Evolutionary conservation across 768 basidiomycete genomes (phyloP), one percentile per base, ranked within the genome.

Genomic region (Hysterangium stoloniferum): DNA sequence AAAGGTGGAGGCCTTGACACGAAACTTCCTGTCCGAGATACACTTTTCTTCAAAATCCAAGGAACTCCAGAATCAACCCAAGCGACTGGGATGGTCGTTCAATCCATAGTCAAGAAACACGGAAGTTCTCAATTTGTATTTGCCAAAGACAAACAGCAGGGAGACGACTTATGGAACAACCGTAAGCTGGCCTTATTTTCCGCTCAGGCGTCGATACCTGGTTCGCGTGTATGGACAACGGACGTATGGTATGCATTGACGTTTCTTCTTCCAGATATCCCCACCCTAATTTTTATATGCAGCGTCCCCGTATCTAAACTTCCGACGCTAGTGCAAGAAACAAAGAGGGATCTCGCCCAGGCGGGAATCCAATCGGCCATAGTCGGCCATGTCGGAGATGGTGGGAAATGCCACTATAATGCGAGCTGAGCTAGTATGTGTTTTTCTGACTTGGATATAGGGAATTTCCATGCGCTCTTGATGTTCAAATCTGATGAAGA

Each of bases 11-110:
- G 84, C 48, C 66, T 80, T 38, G 75, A 77, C 52, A 64, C 62
- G 47, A 78, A 38, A 37, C 87, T 84, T 61, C 83, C 83, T 3
- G 79, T 80, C 17, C 68, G 74, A 54, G 89, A 93, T 60, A 84
- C 84, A 0, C 74, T 96, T 8, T 91, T 96, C 68, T 89, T 97
- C 75, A 94, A 95, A 64, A 77, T 96, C 45, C 89, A 93, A 62
- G 91, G 91, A 2, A 79, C 86, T 29, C 68, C 75, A 0, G 64
- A 72, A 9, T 73, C 76, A 4, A 65, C 68, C 62, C 61, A 75
- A 3, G 73, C 75, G 35, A 75, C 86, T 0, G 77, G 84, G 0
- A 71, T 75, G 37, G 64, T 71, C 17, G 75, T 89, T 22, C 71
- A 80, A 56, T 59, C 64, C 6, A 78, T 95, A 24, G 78, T 82